Evolutionary conservation across 2,329 filamentous ascomycete species (phyloP).

Genomic region (Arthrobotrys pseudoclavata): DNA sequence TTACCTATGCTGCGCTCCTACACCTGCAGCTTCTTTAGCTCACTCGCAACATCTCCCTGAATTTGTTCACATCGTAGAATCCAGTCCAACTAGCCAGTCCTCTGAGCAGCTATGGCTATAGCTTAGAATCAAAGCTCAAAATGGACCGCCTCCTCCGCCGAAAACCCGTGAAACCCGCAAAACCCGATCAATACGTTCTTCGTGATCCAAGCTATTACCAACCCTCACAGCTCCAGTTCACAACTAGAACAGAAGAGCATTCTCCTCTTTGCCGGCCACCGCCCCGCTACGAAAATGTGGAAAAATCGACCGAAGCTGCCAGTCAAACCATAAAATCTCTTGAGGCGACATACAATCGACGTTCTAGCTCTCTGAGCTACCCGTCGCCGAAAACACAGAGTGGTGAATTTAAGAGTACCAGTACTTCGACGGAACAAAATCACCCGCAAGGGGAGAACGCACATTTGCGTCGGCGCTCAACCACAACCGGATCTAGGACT

Average conservation of each 20-base stretch:
- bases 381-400: slow-evolving; percentile 25
- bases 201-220: slow-evolving; percentile 25
- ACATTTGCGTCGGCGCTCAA: slow-evolving; percentile 5
- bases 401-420: slow-evolving; percentile 14
- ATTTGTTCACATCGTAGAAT: slow-evolving; percentile 7
- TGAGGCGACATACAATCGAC: slow-evolving; percentile 39
- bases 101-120: not conserved
- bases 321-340: slow-evolving; percentile 47
- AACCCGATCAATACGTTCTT: slow-evolving; percentile 10
- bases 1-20: slow-evolving; percentile 7
- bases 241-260: not conserved
- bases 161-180: slow-evolving; percentile 23
- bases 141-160: slow-evolving; percentile 43
- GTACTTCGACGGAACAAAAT: not conserved
- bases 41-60: slow-evolving; percentile 5
- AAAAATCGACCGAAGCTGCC: slow-evolving; percentile 25
- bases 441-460: slow-evolving; percentile 34
- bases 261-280: not conserved
- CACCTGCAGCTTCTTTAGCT: slow-evolving; percentile 13
- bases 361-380: slow-evolving; percentile 42
- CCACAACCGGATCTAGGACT: not conserved
- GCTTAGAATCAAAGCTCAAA: not conserved
- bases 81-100: not conserved
- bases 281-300: slow-evolving; percentile 36
- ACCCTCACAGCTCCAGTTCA: not conserved